Evolutionary conservation across 805 yeast genomes (phyloP), one percentile per base, ranked within the genome.

Genomic region (Pichia pseudocactophila): DNA sequence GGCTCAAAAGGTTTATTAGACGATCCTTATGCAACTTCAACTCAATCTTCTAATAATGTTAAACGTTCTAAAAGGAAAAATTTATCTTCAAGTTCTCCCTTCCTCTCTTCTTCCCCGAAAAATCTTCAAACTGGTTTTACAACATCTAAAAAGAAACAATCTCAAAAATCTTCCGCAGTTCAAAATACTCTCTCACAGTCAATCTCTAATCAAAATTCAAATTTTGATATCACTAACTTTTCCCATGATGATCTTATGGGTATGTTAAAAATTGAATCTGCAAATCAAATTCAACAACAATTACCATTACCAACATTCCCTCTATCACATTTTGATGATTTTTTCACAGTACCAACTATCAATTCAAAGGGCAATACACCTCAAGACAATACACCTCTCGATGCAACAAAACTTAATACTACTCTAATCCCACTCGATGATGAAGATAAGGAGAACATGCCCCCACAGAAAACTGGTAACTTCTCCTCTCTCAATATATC

Each of bases 331-430:
- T 6, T 22, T 22, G 25, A 22, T 22, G 25, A 22, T 22, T 22
- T 22, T 22, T 22, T 22, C 25, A 22, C 25, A 22, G 26, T 30
- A n/a, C 11, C 17, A 13, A 43, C 36, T 13, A 37, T 19, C 15
- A 32, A 36, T 17, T 39, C 46, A 9, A 43, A 43, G 20, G 36
- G 30, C 19, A 43, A 43, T 28, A 36, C 46, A 11, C 46, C 46
- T n/a, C 22, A 30, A 16, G 40, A 70, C 62, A 73, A 64, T 65
- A 58, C 46, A 7, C 65, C 66, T 15, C 45, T 61, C 17, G 55
- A 56, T 42, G 80, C 80, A n/a, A 71, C 73, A 5, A 74, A 74
- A 51, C 58, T 71, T 34, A 74, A 73, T 50, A 74, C 80, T 3
- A 64, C 78, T 33, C 66, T 74, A 18, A 74, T 74, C 36, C 73